Evolutionary conservation across 2,329 filamentous ascomycete species (phyloP), one percentile per base, ranked within the genome.

Genomic region (Ceratocystis albifundus): DNA sequence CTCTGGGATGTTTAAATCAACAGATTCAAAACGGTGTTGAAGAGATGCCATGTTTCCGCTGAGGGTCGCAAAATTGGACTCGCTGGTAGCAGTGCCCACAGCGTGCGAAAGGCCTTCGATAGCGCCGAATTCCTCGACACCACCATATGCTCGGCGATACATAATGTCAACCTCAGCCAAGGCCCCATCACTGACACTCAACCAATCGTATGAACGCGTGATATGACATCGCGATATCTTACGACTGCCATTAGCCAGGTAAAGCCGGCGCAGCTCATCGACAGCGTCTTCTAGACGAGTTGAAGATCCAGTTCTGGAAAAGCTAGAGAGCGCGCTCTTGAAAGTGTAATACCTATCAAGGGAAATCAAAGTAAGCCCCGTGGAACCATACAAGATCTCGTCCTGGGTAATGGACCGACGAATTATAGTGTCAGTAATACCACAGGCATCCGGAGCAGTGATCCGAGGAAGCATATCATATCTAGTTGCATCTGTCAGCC

Each of bases 341-440:
- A 88, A 83, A 53, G 82, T 84, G 74, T 86, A 88, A 59, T 86
- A 73, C 62, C 83, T 79, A 73, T 88, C 85, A 10, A 87, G 77
- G 0, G 83, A 79, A 15, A 86, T 72, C 6, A 88, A 75, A 0
- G 80, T 84, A 10, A 88, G 77, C 20, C 83, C 83, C 30, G 82
- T 80, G 1, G 82, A 79, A 1, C 80, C 79, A 76, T 85, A 87
- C 65, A 88, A 76, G 28, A 83, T 74, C 67, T 85, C 82, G 71
- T 86, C 84, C 70, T 88, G 85, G 50, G 75, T 71, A 30, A 85
- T 75, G 32, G 83, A 86, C 66, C 80, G 78, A 65, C 78, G 77
- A 61, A 86, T 76, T 17, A 88, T 76, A 63, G 82, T 78, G 50
- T 75, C 74, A 2, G 79, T 80, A 5, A 84, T 73, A 25, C 78